These are phyloP conservation scores for Ascochyta viciae-villosae DNA, from an alignment of 2,329 filamentous ascomycete species.

Conservation along the genomic window DNA sequence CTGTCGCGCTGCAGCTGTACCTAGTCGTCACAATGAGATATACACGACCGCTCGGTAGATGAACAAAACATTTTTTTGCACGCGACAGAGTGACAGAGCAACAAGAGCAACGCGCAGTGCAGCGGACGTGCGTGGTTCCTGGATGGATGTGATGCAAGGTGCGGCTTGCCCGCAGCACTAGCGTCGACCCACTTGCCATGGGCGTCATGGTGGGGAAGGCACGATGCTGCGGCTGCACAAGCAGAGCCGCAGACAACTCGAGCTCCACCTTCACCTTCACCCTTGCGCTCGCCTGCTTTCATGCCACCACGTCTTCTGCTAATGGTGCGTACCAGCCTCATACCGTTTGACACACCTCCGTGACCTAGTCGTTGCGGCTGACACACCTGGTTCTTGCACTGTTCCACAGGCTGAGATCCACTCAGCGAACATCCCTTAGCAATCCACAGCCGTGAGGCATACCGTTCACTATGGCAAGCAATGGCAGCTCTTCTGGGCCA, in stretches of 20 bases:
- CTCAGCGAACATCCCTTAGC: neutral
- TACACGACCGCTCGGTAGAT: neutral
- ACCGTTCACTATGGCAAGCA: neutral
- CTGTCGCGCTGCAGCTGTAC: neutral
- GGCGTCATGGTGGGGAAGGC: constrained; percentile 6
- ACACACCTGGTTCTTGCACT: neutral
- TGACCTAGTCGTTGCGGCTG: neutral
- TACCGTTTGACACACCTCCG: neutral
- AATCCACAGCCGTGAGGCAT: neutral
- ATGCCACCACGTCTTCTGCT: neutral
- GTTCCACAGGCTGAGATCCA: neutral
- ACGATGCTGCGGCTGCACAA: constrained; percentile 6
- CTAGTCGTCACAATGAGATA: neutral
- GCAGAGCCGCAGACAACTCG: constrained; percentile 3
- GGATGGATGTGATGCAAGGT: neutral
- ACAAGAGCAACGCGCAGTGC: neutral
- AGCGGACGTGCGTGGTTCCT: neutral
- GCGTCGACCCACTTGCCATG: neutral
- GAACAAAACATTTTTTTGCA: neutral
- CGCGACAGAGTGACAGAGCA: neutral
- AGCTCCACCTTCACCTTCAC: constrained; percentile 1
- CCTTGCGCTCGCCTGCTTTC: neutral
- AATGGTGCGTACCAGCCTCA: neutral
- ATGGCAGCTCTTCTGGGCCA: neutral
- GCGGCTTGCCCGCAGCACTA: neutral